A percentile compares a stretch with the other conserved stretches of the same genome.
Evolutionary conservation across 2,329 filamentous ascomycete genomes (phyloP).

Genomic region (Ascochyta koolunga): DNA sequence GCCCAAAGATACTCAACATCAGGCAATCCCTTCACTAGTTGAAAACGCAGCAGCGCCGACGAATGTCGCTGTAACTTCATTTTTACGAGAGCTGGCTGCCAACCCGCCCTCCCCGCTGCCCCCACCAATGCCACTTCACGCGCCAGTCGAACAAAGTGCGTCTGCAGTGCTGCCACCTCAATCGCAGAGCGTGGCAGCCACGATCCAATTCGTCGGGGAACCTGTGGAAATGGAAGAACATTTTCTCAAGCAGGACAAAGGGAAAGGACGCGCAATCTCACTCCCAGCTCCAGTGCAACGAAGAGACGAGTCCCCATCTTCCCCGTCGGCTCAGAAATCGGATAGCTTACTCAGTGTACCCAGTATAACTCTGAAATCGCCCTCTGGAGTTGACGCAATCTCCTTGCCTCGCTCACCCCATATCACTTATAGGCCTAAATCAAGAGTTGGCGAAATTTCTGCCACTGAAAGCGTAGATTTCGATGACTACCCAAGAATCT

Average conservation of each 20-base stretch:
- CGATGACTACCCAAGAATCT: conserved; percentile 8
- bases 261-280: neutral
- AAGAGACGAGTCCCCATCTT: too few relatives aligned
- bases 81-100: too few relatives aligned
- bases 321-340: neutral
- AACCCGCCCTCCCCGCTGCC: too few relatives aligned
- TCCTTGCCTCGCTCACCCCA: neutral
- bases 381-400: neutral
- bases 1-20: neutral
- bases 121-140: neutral
- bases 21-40: too few relatives aligned
- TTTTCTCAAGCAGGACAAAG: neutral
- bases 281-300: neutral
- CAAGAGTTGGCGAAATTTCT: neutral
- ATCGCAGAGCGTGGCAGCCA: neutral
- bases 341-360: neutral
- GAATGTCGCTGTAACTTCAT: too few relatives aligned
- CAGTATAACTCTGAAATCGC: neutral
- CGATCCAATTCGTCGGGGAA: neutral
- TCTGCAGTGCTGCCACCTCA: neutral
- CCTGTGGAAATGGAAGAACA: neutral
- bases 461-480: neutral
- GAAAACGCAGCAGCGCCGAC: too few relatives aligned
- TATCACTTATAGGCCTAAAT: neutral
- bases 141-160: neutral